Base-by-base conservation (phyloP, 306 rosid genomes). In the Citrullus mucosospermus region DNA sequence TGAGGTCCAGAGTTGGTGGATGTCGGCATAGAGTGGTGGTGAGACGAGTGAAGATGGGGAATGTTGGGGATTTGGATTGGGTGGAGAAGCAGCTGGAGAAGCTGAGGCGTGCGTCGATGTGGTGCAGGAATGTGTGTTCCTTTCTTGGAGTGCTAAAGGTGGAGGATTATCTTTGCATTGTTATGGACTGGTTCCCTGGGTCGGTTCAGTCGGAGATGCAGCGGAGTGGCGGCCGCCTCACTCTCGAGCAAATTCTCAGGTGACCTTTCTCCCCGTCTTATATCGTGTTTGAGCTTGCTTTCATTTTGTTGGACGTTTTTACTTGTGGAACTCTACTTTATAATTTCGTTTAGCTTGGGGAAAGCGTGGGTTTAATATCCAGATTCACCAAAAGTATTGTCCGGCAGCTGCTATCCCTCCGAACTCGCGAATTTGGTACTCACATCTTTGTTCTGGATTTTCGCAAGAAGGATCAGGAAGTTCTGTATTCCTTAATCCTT, bases 211-310 rank as follows among this genome's bases (percentile, higher is more conserved):
- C 98, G 12, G 99, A 92, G 90, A 96, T 96, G 99, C 93, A 87
- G 80, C 88, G 91, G n/a, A 95, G 93, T 58, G 96, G 90, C 81
- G 99, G 99, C 72, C 86, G 99, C 79, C 98, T 96, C 63, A 96
- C 99, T 67, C 84, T 96, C 89, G 99, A 96, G 87, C 99, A 96
- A 88, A 96, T 96, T 54, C 81, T 96, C 79, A 92, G 99, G 99
- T 96, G 30, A 48, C 39, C 22, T 13, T 71, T 44, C 87, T 78
- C 79, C 59, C 14, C 30, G 7, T 58, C 9, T 8, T 41, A 1
- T 9, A 34, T 74, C 17, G 68, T n/a, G 39, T 63, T 69, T 14
- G 41, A 73, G 39, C 9, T 51, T 73, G 25, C 16, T 48, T 50
- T 30, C 39, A 70, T 22, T 44, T 70, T 13, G 20, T 4, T 69